Conservation (phyloP, 2,329 filamentous ascomycete genomes). For the Alternaria viburni region DNA sequence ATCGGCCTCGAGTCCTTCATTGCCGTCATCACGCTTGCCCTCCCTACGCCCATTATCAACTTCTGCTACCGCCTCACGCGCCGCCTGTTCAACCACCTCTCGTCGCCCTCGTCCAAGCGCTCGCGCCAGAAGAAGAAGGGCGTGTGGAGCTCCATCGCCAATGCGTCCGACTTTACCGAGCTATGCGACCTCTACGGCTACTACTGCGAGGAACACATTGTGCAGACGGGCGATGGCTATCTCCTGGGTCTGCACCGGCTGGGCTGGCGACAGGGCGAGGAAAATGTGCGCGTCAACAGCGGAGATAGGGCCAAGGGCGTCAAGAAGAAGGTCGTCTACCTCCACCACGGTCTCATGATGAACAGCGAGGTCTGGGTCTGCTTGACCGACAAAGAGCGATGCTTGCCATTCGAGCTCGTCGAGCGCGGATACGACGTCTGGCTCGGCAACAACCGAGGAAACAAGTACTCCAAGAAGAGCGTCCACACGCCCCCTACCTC, state of each 20-base stretch:
- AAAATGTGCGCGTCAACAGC: constrained; percentile 77
- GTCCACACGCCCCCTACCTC: constrained; percentile 76
- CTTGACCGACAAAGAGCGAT: constrained; percentile 82
- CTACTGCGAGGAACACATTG: constrained; percentile 92
- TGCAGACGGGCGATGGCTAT: constrained; percentile 93
- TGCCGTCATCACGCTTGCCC: constrained; percentile 82
- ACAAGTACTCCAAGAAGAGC: constrained; percentile 98
- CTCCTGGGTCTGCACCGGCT: constrained; percentile 88
- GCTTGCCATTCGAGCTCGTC: constrained; percentile 85
- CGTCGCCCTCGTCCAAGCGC: constrained; percentile 71
- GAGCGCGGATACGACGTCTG: constrained; percentile 96
- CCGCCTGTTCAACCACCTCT: constrained; percentile 79
- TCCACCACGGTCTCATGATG: constrained; percentile 97
- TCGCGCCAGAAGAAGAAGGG: constrained; percentile 74
- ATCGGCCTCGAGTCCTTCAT: constrained; percentile 83
- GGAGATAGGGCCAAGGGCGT: constrained; percentile 62
- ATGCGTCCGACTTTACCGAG: constrained; percentile 90
- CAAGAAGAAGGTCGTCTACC: constrained; percentile 85
- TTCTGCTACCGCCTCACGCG: constrained; percentile 85
- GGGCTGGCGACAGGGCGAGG: constrained; percentile 81
- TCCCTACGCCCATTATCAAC: constrained; percentile 80
- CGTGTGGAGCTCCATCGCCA: constrained; percentile 77
- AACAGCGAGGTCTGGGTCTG: constrained; percentile 99
- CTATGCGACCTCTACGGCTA: constrained; percentile 93
- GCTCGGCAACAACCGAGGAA: constrained; percentile 96